Base-by-base conservation (phyloP, 345 rosid genomes). In the Gossypioides kirkii region DNA sequence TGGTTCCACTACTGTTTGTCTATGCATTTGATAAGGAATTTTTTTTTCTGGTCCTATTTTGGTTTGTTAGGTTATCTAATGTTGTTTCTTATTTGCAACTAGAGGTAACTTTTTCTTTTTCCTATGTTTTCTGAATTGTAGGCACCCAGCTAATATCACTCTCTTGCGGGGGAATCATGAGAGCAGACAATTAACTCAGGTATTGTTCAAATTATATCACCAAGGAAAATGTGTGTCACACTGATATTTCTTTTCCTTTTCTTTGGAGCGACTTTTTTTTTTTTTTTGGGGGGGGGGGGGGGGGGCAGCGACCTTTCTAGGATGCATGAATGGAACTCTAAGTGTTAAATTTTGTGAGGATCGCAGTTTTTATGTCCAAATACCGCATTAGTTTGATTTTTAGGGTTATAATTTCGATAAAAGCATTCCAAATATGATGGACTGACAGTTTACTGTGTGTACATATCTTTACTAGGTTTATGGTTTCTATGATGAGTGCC, bases 131-230 rank as follows among this genome's bases (percentile, higher is more conserved):
- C 2, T 66, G 38, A 65, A 72, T 78, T 79, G 71, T 80, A 95
- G 97, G 88, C 85, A 93, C 81, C 99, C 99, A 58, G 98, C 98
- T 62, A 83, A 91, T 75, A 95, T 95, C 72, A 95, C 99, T 70
- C 98, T 95, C 78, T 77, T 95, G 85, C 99, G 99, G 43, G 99
- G 99, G 67, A 95, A 95, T 83, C 98, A 92, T 80, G 98, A 95
- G 81, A 96, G 99, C 83, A 89, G 99, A 80, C 99, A 96, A 80
- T 90, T 93, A 76, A 96, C 99, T 75, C 99, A 96, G 97, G 99
- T 96, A 73, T 77, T 47, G 58, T 58, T 76, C 25, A 18, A 23
- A 23, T 18, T 71, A 55, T 20, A 71, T 41, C 22, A 16, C 20
- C 14, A 58, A 43, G 42, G 38, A 43, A 52, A 13, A 10, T 69